These are phyloP conservation scores for Uronychia setigera DNA, from an alignment of 73 alveolate genomes.

Conservation along the genomic window DNA sequence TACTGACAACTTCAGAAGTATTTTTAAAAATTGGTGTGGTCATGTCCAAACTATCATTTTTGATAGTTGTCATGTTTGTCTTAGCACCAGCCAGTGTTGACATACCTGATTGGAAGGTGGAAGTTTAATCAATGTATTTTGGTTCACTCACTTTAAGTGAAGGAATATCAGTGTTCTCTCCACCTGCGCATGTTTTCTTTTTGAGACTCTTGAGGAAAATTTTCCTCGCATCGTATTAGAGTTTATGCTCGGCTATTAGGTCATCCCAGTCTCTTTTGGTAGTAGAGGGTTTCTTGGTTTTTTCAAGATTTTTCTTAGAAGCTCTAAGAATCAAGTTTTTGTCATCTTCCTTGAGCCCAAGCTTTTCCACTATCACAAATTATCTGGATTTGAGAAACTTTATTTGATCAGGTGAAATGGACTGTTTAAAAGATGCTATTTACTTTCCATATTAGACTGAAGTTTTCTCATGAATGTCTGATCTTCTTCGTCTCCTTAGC, in stretches of 20 bases:
- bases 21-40: no score
- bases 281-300: neutral
- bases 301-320: neutral
- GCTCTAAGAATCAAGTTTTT: neutral
- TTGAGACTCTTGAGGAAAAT: neutral
- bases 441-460: neutral
- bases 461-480: neutral
- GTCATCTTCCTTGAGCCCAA: neutral
- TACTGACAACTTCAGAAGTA: neutral
- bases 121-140: no score
- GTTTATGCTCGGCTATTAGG: neutral
- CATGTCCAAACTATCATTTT: no score
- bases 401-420: neutral
- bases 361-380: neutral
- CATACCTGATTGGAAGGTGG: no score
- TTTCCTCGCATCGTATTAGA: neutral
- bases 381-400: neutral
- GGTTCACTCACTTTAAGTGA: no score
- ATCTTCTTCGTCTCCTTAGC: neutral
- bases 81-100: no score
- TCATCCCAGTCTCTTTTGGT: neutral
- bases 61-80: no score
- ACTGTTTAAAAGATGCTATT: neutral
- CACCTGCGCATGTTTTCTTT: no score
- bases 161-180: no score